Percentiles rank a stretch among this genome's conserved stretches.
Evolutionary conservation across 495 filamentous ascomycete species (phyloP).

Genomic region (Symbiotaphrina buchneri): DNA sequence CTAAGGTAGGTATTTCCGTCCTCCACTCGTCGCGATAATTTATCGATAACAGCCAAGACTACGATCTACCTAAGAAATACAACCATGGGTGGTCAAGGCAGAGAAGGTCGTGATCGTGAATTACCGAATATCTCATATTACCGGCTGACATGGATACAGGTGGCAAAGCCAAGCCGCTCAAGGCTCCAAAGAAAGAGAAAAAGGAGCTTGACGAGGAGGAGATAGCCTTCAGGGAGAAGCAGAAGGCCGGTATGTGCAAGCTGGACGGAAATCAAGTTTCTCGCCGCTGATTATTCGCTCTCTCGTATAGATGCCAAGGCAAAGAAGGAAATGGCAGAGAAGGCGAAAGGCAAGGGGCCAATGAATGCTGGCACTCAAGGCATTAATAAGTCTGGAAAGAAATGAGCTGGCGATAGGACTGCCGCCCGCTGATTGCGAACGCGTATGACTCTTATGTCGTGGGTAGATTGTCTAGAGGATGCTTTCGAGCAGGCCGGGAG

Average conservation of each 20-base stretch:
- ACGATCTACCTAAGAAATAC: not conserved
- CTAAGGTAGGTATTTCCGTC: no score
- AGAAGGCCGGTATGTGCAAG: slow-evolving; percentile 35
- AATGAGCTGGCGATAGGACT: no score
- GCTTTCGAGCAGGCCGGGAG: no score
- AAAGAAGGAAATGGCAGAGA: slow-evolving; percentile 47
- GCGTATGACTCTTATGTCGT: no score
- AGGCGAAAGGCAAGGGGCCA: slow-evolving; percentile 34
- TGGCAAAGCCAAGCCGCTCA: slow-evolving; percentile 71
- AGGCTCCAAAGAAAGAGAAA: slow-evolving; percentile 54
- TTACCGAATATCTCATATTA: slow-evolving; percentile 3
- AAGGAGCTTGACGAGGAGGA: slow-evolving; percentile 63
- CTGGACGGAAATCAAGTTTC: not conserved
- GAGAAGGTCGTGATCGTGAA: slow-evolving; percentile 12
- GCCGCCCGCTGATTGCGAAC: no score
- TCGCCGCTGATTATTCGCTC: slow-evolving; percentile 1
- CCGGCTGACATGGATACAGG: no score
- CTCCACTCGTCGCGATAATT: no score
- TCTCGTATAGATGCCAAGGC: slow-evolving; percentile 46
- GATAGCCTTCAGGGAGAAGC: slow-evolving; percentile 50
- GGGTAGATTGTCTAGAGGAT: no score
- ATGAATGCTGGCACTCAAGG: slow-evolving; percentile 57
- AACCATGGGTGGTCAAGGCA: slow-evolving; percentile 14
- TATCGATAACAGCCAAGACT: no score
- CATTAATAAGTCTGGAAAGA: slow-evolving; percentile 86